Evolutionary conservation across 2,329 filamentous ascomycete species (phyloP).

Genomic region (Xylaria sp.): DNA sequence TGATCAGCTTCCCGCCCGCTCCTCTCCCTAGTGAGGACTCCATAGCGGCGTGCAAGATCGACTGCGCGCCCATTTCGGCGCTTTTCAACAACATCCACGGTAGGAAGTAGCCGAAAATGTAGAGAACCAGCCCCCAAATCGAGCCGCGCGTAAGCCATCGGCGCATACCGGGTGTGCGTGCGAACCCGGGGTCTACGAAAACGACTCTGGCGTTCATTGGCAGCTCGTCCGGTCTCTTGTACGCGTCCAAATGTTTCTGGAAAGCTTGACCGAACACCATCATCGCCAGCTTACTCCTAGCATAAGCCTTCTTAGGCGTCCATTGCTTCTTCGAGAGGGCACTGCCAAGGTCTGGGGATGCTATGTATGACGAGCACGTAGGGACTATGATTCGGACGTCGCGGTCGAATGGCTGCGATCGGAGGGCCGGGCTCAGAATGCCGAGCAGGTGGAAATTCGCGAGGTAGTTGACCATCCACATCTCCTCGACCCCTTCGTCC

Average conservation of each 20-base stretch:
- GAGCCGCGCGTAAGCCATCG: conserved; percentile 87
- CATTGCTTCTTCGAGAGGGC: conserved; percentile 56
- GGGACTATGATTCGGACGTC: conserved; percentile 88
- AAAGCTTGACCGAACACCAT: conserved; percentile 90
- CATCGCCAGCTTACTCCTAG: conserved; percentile 76
- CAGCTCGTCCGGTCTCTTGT: conserved; percentile 80
- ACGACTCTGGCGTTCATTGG: conserved; percentile 84
- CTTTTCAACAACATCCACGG: conserved; percentile 92
- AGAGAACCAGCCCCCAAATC: conserved; percentile 77
- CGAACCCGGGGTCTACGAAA: conserved; percentile 84
- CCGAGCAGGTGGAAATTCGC: conserved; percentile 94
- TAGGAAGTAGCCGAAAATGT: conserved; percentile 77
- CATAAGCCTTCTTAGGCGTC: conserved; percentile 63
- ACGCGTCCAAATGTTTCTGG: conserved; percentile 87
- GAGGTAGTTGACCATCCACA: conserved; percentile 94
- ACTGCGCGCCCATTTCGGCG: conserved; percentile 81
- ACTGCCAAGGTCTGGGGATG: conserved; percentile 69
- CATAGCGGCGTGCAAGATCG: conserved; percentile 84
- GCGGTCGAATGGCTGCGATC: conserved; percentile 89
- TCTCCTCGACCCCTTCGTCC: conserved; percentile 80
- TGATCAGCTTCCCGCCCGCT: conserved; percentile 74
- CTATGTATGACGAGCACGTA: conserved; percentile 88
- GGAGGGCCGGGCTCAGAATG: conserved; percentile 87
- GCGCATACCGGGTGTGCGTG: conserved; percentile 84
- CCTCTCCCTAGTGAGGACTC: conserved; percentile 71